These are phyloP conservation scores for Pseudodiploospora longispora DNA, from an alignment of 2,329 filamentous ascomycete species.

Conservation along the genomic window DNA sequence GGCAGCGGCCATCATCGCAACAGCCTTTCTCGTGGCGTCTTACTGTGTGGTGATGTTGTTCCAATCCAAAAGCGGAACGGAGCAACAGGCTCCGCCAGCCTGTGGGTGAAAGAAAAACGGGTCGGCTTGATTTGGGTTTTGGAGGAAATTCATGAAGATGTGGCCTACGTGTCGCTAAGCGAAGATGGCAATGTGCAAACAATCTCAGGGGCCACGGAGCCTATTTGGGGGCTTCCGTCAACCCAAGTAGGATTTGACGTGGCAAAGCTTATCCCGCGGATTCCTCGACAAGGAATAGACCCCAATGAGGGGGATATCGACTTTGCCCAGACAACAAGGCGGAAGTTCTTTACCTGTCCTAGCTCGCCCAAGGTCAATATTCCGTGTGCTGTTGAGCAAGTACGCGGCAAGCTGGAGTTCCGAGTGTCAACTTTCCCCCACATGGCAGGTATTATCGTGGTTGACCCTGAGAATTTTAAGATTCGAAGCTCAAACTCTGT, in stretches of 20 bases:
- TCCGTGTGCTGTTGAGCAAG: conserved; percentile 71
- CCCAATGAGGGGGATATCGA: conserved; percentile 66
- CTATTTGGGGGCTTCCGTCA: conserved; percentile 75
- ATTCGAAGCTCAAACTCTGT: conserved; percentile 93
- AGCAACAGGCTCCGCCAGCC: conserved; percentile 79
- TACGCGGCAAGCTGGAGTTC: conserved; percentile 61
- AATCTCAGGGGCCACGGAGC: conserved; percentile 65
- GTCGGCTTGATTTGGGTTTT: conserved; percentile 94
- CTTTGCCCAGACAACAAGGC: conserved; percentile 63
- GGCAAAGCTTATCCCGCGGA: conserved; percentile 68
- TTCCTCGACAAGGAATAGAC: conserved; percentile 69
- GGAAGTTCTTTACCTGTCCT: conserved; percentile 77
- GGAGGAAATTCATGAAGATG: conserved; percentile 94
- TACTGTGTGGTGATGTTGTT: conserved; percentile 95
- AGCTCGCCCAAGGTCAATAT: conserved; percentile 72
- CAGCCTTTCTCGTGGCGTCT: conserved; percentile 75
- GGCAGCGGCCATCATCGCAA: conserved; percentile 54
- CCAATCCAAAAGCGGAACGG: conserved; percentile 96
- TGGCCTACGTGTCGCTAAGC: conserved; percentile 68
- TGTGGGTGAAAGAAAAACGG: conserved; percentile 98
- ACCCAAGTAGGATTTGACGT: conserved; percentile 64
- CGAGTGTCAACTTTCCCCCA: conserved; percentile 92
- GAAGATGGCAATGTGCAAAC: conserved; percentile 66
- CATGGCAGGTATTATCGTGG: conserved; percentile 91
- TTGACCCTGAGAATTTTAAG: conserved; percentile 68